Base-by-base conservation (phyloP, 2,329 filamentous ascomycete genomes). In the Chrysosporium keratinophilum region DNA sequence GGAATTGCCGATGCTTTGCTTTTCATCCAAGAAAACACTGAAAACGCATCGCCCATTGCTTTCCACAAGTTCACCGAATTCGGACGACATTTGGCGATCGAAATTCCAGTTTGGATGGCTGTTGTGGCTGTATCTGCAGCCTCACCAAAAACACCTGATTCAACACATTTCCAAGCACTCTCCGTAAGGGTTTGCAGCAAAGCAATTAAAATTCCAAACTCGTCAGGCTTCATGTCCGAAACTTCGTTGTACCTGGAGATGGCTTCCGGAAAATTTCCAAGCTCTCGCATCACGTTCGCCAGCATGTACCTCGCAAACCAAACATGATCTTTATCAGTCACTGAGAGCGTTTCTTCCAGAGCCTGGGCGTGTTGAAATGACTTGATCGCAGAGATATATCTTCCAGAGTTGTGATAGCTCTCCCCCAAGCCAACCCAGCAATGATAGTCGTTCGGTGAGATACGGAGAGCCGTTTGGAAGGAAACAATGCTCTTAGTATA, bases 281-380 rank as follows among this genome's bases (percentile, higher is more conserved):
- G 77, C 65, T 97, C 91, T 52, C 90, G 82, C 67, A 89, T 88
- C 52, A 98, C 87, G 63, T 98, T 97, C 40, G 88, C 90, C 56
- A 97, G 80, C 84, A 98, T 94, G 68, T 96, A 96, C 65, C 88
- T 88, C 6, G 90, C 90, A 67, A 96, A 98, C 93, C 93, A 98
- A 9, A 81, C 85, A 60, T 94, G 86, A 0, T 79, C 82, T 17
- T 74, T 65, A 34, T 80, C 75, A 44, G 78, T 69, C 64, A 77
- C 64, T n/a, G 75, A 68, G 0, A 78, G 68, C 1, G 77, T 75
- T 28, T 80, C 76, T 58, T 91, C 87, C 3, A 95, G 76, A 52
- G 79, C 80, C 64, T 91, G 84, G 0, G 91, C 93, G 64, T 95
- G 86, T 34, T 87, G 76, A 60, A 97, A 93, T 0, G 93, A 89